These are phyloP conservation scores for Paracorniculantispora psalliotae DNA, from an alignment of 2,329 filamentous ascomycete genomes.

Conservation along the genomic window DNA sequence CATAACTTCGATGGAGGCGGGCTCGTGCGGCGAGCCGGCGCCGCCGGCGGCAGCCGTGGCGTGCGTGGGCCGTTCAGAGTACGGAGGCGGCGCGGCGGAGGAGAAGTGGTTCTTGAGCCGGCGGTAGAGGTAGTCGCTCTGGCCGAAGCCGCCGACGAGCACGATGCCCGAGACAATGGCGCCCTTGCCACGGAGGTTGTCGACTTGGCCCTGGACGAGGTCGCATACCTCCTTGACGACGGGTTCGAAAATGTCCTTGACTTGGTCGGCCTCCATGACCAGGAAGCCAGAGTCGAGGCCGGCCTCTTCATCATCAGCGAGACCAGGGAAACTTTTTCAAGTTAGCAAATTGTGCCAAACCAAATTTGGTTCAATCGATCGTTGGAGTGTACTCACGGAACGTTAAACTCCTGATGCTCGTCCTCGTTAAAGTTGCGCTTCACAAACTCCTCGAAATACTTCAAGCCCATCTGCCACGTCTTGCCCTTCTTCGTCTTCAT, in stretches of 20 bases:
- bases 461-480: constrained; percentile 73
- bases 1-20: constrained; percentile 68
- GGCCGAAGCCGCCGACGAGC: constrained; percentile 75
- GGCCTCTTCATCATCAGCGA: constrained; percentile 70
- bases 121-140: constrained; percentile 71
- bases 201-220: constrained; percentile 62
- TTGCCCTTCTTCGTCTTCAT: constrained; percentile 75
- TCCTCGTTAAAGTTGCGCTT: constrained; percentile 80
- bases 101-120: constrained; percentile 65
- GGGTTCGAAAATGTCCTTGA: constrained; percentile 71
- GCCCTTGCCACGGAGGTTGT: constrained; percentile 55
- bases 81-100: constrained; percentile 52
- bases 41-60: too few species aligned
- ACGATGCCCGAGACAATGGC: constrained; percentile 69
- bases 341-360: too few species aligned
- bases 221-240: constrained; percentile 67
- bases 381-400: constrained; percentile 61
- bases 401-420: constrained; percentile 70
- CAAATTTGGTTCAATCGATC: too few species aligned
- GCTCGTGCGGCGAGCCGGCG: constrained; percentile 40
- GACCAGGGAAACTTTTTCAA: constrained; percentile 59
- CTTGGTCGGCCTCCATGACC: constrained; percentile 62
- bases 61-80: constrained; percentile 68
- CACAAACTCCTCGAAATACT: constrained; percentile 80
- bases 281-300: constrained; percentile 73